A percentile compares a stretch with the other conserved stretches of the same genome.
Evolutionary conservation across 306 rosid genomes (phyloP).

Genomic region (Canavalia ensiformis): DNA sequence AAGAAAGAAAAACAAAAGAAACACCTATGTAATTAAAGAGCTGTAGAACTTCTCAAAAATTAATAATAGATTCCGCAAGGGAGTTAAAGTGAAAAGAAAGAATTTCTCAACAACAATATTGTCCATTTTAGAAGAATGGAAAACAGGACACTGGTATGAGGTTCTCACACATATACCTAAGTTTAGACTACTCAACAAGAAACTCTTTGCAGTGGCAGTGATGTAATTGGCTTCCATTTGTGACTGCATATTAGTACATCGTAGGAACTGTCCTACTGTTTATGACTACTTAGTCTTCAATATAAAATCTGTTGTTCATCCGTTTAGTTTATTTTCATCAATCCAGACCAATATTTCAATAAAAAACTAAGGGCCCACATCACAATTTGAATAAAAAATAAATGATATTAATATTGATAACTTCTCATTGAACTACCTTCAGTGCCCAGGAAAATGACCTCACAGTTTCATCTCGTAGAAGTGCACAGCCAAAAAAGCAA

Average conservation of each 20-base stretch:
- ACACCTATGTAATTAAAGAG: constrained; percentile 51
- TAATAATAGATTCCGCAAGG: constrained; percentile 4
- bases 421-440: constrained; percentile 67
- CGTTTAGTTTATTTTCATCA: constrained; percentile 34
- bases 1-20: constrained; percentile 20
- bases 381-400: constrained; percentile 41
- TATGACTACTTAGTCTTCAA: constrained; percentile 37
- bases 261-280: constrained; percentile 11
- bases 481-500: constrained; percentile 94
- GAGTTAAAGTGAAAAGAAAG: constrained; percentile 5
- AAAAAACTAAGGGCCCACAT: constrained; percentile 21
- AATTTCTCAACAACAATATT: constrained; percentile 14
- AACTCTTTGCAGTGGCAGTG: constrained; percentile 33
- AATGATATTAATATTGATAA: constrained; percentile 18
- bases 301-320: constrained; percentile 20
- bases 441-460: constrained; percentile 91
- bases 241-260: constrained; percentile 28
- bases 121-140: constrained; percentile 31
- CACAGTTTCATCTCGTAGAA: constrained; percentile 81
- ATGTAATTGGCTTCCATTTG: constrained; percentile 5
- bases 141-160: constrained; percentile 21
- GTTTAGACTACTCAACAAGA: constrained; percentile 6
- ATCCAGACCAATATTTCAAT: constrained; percentile 31
- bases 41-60: constrained; percentile 25
- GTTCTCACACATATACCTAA: constrained; percentile 9